Conservation (phyloP, 768 basidiomycete species). For the Clitopilus passeckerianus region DNA sequence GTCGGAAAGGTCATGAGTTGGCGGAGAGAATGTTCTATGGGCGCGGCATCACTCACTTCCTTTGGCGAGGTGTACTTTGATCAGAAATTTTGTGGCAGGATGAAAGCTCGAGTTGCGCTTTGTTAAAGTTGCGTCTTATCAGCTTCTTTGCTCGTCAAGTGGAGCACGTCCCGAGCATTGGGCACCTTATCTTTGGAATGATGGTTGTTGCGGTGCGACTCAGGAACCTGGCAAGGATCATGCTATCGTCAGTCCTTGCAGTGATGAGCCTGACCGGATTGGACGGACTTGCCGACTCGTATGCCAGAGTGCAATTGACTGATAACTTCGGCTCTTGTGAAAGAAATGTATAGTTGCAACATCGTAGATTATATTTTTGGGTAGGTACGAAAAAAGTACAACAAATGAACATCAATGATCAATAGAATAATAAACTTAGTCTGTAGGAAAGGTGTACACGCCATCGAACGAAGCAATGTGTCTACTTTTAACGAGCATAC, state of each 20-base stretch:
- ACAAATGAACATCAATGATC: background rate
- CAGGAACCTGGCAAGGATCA: background rate
- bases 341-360: too few relatives aligned
- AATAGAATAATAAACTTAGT: background rate
- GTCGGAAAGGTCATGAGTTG: background rate
- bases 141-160: background rate
- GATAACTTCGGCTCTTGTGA: too few relatives aligned
- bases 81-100: background rate
- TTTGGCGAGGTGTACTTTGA: background rate
- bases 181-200: background rate
- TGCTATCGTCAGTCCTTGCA: background rate
- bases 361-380: background rate
- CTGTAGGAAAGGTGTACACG: too few relatives aligned
- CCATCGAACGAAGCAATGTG: too few relatives aligned
- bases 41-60: background rate
- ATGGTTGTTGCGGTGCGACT: background rate
- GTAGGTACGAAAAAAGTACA: background rate
- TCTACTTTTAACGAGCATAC: constrained; percentile 54
- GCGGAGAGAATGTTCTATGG: background rate
- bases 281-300: too few relatives aligned
- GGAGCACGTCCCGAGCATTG: background rate
- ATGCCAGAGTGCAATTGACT: too few relatives aligned
- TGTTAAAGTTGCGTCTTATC: too few relatives aligned
- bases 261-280: too few relatives aligned
- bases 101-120: too few relatives aligned